A percentile compares a stretch with the other conserved stretches of the same genome.
Conservation (phyloP, 371 early-diverging fungal species). For the Mortierella sp. region DNA sequence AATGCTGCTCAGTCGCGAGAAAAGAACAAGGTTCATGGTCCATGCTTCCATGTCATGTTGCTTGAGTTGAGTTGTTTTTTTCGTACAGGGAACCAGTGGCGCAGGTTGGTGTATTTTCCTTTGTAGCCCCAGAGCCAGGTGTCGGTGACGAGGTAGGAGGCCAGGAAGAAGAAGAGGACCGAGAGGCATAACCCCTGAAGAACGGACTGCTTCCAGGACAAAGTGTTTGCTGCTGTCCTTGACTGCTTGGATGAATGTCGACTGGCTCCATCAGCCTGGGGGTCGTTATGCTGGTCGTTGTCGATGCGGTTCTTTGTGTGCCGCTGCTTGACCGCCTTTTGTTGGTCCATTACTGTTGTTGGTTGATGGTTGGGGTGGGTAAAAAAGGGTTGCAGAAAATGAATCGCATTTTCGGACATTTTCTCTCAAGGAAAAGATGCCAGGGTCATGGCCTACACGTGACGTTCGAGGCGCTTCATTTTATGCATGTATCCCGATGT, state of each 20-base stretch:
- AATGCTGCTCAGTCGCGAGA: background rate
- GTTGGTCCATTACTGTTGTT: background rate
- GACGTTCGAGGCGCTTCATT: background rate
- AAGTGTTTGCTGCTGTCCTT: background rate
- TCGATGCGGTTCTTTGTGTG: background rate
- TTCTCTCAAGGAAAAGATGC: background rate
- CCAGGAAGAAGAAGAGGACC: conserved; percentile 65
- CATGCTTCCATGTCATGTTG: background rate
- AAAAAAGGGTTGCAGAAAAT: background rate
- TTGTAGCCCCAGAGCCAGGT: conserved; percentile 84
- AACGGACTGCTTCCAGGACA: conserved; percentile 15
- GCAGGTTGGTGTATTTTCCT: conserved; percentile 81
- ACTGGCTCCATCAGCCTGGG: too few relatives aligned
- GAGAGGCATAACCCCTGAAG: conserved; percentile 31
- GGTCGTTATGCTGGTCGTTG: background rate
- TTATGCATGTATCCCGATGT: background rate
- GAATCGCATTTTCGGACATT: conserved; percentile 3
- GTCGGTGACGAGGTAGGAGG: conserved; percentile 83
- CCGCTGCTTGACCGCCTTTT: conserved; percentile 1
- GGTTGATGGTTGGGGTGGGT: background rate
- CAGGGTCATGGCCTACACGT: background rate
- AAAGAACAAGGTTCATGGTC: background rate
- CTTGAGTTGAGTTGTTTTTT: background rate
- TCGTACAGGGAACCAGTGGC: conserved; percentile 79
- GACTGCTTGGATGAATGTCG: background rate